Evolutionary conservation across 768 basidiomycete genomes (phyloP).

Genomic region (Hortiboletus flavorubellus): DNA sequence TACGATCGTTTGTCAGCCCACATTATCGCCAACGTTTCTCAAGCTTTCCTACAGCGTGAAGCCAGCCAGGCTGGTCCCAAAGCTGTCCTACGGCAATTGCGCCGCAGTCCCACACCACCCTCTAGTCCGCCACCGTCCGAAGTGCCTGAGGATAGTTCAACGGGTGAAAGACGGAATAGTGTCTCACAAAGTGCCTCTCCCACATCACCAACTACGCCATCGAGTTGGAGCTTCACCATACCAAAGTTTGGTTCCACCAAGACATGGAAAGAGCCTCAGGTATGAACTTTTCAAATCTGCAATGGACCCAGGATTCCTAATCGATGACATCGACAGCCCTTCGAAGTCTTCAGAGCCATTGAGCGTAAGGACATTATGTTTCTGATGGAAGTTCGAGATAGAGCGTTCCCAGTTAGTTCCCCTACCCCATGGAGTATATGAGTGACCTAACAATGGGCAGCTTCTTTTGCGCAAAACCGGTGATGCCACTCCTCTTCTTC

Average conservation of each 20-base stretch:
- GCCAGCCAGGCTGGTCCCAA: conserved; percentile 56
- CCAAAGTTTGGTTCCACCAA: conserved; percentile 12
- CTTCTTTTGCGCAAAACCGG: conserved; percentile 83
- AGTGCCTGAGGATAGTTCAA: conserved; percentile 13
- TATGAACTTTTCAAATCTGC: conserved; percentile 16
- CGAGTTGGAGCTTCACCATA: conserved; percentile 14
- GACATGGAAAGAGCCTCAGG: conserved; percentile 55
- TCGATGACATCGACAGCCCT: conserved; percentile 37
- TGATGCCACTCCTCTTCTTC: conserved; percentile 83
- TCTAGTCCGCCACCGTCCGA: conserved; percentile 20
- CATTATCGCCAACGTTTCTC: conserved; percentile 25
- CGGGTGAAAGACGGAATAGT: conserved; percentile 11
- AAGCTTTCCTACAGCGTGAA: conserved; percentile 73
- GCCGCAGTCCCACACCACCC: conserved; percentile 42
- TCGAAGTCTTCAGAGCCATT: conserved; percentile 77
- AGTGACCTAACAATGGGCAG: conserved; percentile 32
- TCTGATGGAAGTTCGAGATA: conserved; percentile 80
- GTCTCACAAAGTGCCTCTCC: conserved; percentile 19
- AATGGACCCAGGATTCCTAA: background rate
- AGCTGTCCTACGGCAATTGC: conserved; percentile 54
- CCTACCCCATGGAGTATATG: background rate
- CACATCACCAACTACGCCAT: conserved; percentile 19
- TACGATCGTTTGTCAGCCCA: conserved; percentile 10
- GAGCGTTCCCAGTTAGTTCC: conserved; percentile 67
- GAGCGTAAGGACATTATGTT: conserved; percentile 80